phyloP scores from a whole-genome alignment of 1,139 yeast genomes.

The Meyerozyma elateridarum region DNA sequence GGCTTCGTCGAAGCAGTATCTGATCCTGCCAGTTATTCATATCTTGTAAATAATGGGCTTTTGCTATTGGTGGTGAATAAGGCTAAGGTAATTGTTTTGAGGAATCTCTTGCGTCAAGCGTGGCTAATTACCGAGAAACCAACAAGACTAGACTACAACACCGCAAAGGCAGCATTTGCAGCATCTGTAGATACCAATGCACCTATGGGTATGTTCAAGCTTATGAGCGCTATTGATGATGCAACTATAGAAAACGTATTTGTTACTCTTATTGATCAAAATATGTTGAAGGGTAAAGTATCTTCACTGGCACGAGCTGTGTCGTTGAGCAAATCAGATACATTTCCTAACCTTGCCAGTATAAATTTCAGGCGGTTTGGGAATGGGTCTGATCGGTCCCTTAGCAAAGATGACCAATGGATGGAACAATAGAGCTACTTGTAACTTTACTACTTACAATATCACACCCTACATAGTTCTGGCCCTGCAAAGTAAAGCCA shows the following conservation, averaged over 20 bases:
- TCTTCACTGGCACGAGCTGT: constrained; percentile 40
- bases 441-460: too few species aligned
- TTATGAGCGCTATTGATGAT: constrained; percentile 21
- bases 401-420: constrained; percentile 11
- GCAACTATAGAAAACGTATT: constrained; percentile 43
- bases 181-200: constrained; percentile 9
- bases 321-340: constrained; percentile 45
- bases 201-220: constrained; percentile 3
- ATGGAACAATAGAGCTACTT: constrained; percentile 6
- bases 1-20: constrained; percentile 27
- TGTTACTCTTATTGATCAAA: constrained; percentile 48
- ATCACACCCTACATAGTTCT: too few species aligned
- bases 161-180: constrained; percentile 19
- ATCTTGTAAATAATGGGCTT: constrained; percentile 32
- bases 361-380: constrained; percentile 27
- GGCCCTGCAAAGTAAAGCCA: too few species aligned
- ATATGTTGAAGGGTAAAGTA: constrained; percentile 48
- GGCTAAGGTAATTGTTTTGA: constrained; percentile 36
- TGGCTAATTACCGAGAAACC: constrained; percentile 30
- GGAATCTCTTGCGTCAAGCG: constrained; percentile 39
- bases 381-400: constrained; percentile 9
- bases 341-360: constrained; percentile 43
- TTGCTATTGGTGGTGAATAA: constrained; percentile 37
- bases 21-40: constrained; percentile 22
- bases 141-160: constrained; percentile 26